These are phyloP conservation scores for Solanum chilense DNA, from an alignment of 257 asterid genomes.

Conservation along the genomic window DNA sequence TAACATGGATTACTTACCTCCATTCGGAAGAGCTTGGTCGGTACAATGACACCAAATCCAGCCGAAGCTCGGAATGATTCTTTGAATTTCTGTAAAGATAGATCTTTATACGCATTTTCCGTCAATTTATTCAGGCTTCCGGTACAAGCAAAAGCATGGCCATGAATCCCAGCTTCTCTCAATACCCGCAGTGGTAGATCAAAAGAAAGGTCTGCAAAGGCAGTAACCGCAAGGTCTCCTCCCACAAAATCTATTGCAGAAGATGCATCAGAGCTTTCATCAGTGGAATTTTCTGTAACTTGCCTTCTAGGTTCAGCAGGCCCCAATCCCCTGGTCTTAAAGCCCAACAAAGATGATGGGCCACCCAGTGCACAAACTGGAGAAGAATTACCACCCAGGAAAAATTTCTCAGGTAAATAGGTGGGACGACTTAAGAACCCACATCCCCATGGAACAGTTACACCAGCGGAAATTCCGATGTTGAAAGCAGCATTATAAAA, in stretches of 20 bases:
- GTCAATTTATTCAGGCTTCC: constrained; percentile 77
- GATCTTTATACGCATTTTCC: constrained; percentile 44
- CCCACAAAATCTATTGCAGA: constrained; percentile 65
- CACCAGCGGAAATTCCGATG: constrained; percentile 70
- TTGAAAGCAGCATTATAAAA: constrained; percentile 68
- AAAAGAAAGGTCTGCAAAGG: constrained; percentile 84
- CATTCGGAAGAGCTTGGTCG: constrained; percentile 83
- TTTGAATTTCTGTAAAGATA: constrained; percentile 43
- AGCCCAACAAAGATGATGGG: constrained; percentile 79
- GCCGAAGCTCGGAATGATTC: constrained; percentile 75
- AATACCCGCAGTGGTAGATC: constrained; percentile 79
- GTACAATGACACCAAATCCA: constrained; percentile 74
- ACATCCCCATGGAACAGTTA: constrained; percentile 74
- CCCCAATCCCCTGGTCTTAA: constrained; percentile 87
- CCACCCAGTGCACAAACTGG: constrained; percentile 82
- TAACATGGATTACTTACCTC: constrained; percentile 46
- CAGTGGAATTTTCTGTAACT: constrained; percentile 24
- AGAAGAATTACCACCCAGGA: constrained; percentile 82
- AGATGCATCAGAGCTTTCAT: constrained; percentile 31
- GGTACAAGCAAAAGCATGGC: constrained; percentile 77
- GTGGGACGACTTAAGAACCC: constrained; percentile 51
- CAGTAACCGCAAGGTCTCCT: constrained; percentile 90
- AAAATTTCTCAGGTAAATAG: constrained; percentile 73
- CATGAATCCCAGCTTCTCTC: constrained; percentile 85
- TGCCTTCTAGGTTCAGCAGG: constrained; percentile 77